A percentile compares a stretch with the other conserved stretches of the same genome.
These are phyloP conservation scores for Blastobotrys apis DNA, from an alignment of 1,139 yeast genomes.

Conservation along the genomic window DNA sequence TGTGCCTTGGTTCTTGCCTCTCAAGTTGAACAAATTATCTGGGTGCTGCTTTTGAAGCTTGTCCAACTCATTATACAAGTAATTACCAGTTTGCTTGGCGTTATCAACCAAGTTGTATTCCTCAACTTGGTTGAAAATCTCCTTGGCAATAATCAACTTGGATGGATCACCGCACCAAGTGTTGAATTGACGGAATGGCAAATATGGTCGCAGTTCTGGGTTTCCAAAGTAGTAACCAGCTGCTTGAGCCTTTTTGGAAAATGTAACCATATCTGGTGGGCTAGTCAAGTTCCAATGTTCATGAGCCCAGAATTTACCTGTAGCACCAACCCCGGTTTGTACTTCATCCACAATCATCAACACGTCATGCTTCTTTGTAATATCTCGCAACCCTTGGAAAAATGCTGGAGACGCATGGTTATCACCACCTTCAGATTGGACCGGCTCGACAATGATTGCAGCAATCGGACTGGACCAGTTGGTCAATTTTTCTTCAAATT, in stretches of 20 bases:
- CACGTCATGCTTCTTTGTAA: constrained; percentile 63
- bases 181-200: constrained; percentile 80
- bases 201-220: constrained; percentile 63
- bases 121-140: constrained; percentile 59
- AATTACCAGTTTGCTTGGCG: constrained; percentile 59
- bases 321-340: constrained; percentile 84
- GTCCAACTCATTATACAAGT: constrained; percentile 52
- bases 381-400: constrained; percentile 73
- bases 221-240: constrained; percentile 79
- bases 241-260: constrained; percentile 80
- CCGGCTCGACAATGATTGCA: constrained; percentile 72
- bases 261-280: constrained; percentile 78
- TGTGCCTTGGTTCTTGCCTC: constrained; percentile 82
- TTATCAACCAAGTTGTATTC: constrained; percentile 55
- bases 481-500: constrained; percentile 52
- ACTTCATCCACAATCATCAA: constrained; percentile 77
- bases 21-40: constrained; percentile 47
- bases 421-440: constrained; percentile 86
- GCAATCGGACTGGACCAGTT: constrained; percentile 67
- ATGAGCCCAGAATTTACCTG: constrained; percentile 83
- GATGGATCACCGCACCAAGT: constrained; percentile 93
- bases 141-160: constrained; percentile 65
- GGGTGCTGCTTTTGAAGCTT: constrained; percentile 52
- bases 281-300: constrained; percentile 70
- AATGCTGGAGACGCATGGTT: constrained; percentile 72